Conservation (phyloP, 768 basidiomycete species). For the Rhodotorula babjevae region DNA sequence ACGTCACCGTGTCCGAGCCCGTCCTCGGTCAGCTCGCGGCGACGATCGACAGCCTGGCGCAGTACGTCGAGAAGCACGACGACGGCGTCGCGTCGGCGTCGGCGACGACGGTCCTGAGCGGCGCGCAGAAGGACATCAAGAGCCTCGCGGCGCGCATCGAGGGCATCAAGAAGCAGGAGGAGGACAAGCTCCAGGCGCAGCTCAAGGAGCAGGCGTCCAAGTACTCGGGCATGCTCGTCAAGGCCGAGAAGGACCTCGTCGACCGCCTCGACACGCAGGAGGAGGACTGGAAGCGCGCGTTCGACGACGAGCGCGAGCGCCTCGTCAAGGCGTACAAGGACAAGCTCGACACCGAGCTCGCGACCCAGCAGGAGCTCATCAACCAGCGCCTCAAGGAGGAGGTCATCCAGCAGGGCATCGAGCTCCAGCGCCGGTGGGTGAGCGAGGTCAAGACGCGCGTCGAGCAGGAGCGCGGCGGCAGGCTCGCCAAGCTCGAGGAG, state of each 20-base stretch:
- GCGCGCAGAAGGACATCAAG: conserved; percentile 74
- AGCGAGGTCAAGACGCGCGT: conserved; percentile 92
- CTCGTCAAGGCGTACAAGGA: conserved; percentile 74
- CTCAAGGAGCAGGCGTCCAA: conserved; percentile 80
- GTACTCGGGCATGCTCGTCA: conserved; percentile 72
- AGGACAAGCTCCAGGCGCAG: conserved; percentile 58
- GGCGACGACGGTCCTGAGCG: conserved; percentile 64
- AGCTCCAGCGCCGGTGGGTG: conserved; percentile 94
- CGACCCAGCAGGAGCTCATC: conserved; percentile 83
- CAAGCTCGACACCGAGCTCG: conserved; percentile 77
- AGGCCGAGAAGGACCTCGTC: conserved; percentile 77
- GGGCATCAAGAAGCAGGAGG: conserved; percentile 72
- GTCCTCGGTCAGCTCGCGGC: conserved; percentile 84
- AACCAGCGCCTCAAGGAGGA: conserved; percentile 92
- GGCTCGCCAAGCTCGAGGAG: conserved; percentile 89
- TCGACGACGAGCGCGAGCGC: conserved; percentile 69
- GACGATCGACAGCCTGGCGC: conserved; percentile 86
- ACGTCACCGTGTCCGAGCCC: conserved; percentile 73
- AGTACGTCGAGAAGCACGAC: conserved; percentile 72
- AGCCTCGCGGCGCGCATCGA: conserved; percentile 71
- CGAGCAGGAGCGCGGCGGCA: conserved; percentile 91
- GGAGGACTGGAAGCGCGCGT: conserved; percentile 73
- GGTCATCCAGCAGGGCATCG: conserved; percentile 92
- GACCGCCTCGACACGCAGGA: conserved; percentile 80
- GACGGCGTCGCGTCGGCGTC: conserved; percentile 44